Base-by-base conservation (phyloP, 2,329 filamentous ascomycete genomes). In the Zymoseptoria crescenta region DNA sequence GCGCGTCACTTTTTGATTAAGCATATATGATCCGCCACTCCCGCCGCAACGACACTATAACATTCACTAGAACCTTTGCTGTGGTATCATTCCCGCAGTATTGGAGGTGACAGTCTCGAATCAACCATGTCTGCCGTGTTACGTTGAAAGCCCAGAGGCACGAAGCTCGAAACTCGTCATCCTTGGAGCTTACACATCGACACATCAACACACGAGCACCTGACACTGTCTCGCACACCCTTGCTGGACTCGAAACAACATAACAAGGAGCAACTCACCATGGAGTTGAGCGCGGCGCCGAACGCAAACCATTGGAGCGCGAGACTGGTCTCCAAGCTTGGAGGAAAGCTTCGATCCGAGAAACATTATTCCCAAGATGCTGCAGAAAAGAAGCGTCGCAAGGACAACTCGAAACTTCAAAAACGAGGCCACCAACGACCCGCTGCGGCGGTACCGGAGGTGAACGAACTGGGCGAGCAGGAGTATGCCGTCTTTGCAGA, bases 391-490 rank as follows among this genome's bases (percentile, higher is more conserved):
- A 64, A 65, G 30, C 62, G 66, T n/a, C 62, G 60, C 29, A 67
- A 65, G 52, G 66, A 65, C 50, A 59, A 62, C 51, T 52, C 60
- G 52, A 59, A 62, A 56, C 59, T 61, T 24, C 57, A 61, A 28
- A 65, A 67, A 59, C 58, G 64, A 53, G 60, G 59, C 29, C 62
- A 57, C 45, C 56, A 60, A 9, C 55, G 52, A 3, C 41, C 56
- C 19, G 52, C 49, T 20, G 57, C 57, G 52, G 53, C 55, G 52
- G 63, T 50, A 19, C 56, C 55, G 35, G 63, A 67, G 20, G 63
- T 68, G 54, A 71, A 72, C 51, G 69, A 73, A 59, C 60, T 71
- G 24, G 70, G 70, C 27, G 70, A 73, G 57, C 65, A 67, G n/a
- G 65, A 70, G 8, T 70, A 69, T 60, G 67, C 68, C 2, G 58